Evolutionary conservation across 306 rosid species (phyloP).

Genomic region (Dryas drummondii): DNA sequence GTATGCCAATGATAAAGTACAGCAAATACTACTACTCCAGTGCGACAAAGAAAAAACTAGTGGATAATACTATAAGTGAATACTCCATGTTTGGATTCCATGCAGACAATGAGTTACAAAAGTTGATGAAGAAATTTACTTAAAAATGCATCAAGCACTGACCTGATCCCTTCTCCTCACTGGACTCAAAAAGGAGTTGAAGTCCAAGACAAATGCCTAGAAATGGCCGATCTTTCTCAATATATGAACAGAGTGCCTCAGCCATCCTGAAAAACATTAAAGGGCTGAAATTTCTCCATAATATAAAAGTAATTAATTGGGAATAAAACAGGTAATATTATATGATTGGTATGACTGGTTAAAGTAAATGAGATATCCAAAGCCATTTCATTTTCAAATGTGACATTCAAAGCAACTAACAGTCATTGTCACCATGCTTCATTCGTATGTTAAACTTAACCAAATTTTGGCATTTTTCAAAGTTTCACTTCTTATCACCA

Average conservation of each 20-base stretch:
- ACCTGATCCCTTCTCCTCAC: slow-evolving; percentile 94
- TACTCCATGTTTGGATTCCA: not conserved
- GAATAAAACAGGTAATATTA: not conserved
- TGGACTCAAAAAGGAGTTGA: slow-evolving; percentile 89
- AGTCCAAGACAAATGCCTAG: slow-evolving; percentile 98
- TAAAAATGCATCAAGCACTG: slow-evolving; percentile 25
- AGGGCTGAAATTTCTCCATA: not conserved
- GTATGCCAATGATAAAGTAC: not conserved
- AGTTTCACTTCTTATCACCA: not conserved
- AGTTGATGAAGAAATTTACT: not conserved
- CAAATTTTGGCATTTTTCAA: not conserved
- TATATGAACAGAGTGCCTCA: slow-evolving; percentile 81
- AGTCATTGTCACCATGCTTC: not conserved
- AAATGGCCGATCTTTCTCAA: slow-evolving; percentile 80
- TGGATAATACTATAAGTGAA: not conserved
- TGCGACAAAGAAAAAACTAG: not conserved
- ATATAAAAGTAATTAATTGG: not conserved
- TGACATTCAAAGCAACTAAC: not conserved
- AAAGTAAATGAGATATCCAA: not conserved
- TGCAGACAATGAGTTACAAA: not conserved
- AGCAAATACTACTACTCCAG: not conserved
- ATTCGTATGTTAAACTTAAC: not conserved
- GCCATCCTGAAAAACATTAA: slow-evolving; percentile 63
- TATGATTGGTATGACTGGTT: not conserved
- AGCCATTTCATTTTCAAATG: not conserved